Evolutionary conservation across 345 rosid genomes (phyloP), one percentile per base, ranked within the genome.

Genomic region (Corchorus olitorius): DNA sequence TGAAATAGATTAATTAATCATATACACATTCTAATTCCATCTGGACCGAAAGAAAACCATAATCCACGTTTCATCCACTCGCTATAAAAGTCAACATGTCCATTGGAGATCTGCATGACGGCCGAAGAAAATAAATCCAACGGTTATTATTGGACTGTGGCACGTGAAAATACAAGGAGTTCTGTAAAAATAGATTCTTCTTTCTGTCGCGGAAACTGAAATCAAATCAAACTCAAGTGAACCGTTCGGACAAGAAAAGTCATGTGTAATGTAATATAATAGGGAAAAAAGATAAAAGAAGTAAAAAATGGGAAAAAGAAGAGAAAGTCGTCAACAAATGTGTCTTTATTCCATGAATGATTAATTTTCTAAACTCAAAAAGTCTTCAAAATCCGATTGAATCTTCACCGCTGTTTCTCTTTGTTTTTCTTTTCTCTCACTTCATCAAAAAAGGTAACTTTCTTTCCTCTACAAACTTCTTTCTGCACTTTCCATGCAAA

Each of bases 301-400:
- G 4, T 14, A 33, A 15, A 68, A 6, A 11, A 15, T 15, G 8
- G 6, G 0, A 61, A 61, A 4, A 35, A 2, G 7, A 2, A 34
- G 10, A 34, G 66, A 14, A 11, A 55, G 11, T 48, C 17, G 61
- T 62, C 70, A 50, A 63, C 61, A 16, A 74, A 62, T 12, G 50
- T 49, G 49, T n/a, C 70, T 6, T 74, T 50, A 46, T 63, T 48
- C 27, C 27, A 6, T 34, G 17, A 37, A 48, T 14, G 4, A 48
- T 43, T 17, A 2, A 2, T 37, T 39, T 53, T 13, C 19, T 48
- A 63, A 8, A 63, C 58, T 49, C 34, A 17, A 20, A 46, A 11
- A 34, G 17, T 16, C 19, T 74, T 63, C 37, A 74, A 52, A 62
- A 62, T 63, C 77, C 19, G 6, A 33, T 62, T 74, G 70, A 74